Evolutionary conservation across 2,329 filamentous ascomycete species (phyloP).

Genomic region (Fusarium ramigenum): DNA sequence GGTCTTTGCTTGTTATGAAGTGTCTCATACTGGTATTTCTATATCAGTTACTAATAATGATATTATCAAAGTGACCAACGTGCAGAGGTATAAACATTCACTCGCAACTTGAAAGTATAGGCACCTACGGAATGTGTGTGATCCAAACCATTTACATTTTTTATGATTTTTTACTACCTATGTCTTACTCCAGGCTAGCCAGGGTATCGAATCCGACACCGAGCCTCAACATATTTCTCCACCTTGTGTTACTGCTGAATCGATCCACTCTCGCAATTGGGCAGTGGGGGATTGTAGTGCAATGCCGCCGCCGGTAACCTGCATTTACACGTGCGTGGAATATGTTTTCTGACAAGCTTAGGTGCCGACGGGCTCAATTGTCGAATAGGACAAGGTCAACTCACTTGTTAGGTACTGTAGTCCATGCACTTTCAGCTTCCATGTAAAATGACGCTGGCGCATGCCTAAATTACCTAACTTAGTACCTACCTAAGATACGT

Average conservation of each 20-base stretch:
- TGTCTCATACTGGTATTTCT: too few relatives aligned
- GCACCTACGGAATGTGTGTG: background rate
- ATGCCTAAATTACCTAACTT: background rate
- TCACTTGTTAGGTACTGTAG: background rate
- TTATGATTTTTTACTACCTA: too few relatives aligned
- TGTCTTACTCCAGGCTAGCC: background rate
- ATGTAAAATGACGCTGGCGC: background rate
- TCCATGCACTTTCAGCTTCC: background rate
- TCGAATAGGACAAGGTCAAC: background rate
- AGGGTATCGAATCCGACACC: conserved; percentile 18
- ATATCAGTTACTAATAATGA: background rate
- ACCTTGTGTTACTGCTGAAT: background rate
- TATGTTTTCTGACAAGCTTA: background rate
- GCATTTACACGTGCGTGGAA: conserved; percentile 7
- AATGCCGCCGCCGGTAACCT: background rate
- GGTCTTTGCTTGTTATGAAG: background rate
- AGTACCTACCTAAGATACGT: background rate
- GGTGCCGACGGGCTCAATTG: background rate
- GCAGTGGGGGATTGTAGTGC: background rate
- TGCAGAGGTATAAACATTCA: background rate
- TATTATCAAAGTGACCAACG: background rate
- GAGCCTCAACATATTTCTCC: conserved; percentile 11
- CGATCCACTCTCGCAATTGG: background rate
- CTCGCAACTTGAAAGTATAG: background rate
- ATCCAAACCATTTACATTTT: background rate